These are phyloP conservation scores for Thraustochytrium sp. DNA, from an alignment of 352 stramenopile species.

Conservation along the genomic window DNA sequence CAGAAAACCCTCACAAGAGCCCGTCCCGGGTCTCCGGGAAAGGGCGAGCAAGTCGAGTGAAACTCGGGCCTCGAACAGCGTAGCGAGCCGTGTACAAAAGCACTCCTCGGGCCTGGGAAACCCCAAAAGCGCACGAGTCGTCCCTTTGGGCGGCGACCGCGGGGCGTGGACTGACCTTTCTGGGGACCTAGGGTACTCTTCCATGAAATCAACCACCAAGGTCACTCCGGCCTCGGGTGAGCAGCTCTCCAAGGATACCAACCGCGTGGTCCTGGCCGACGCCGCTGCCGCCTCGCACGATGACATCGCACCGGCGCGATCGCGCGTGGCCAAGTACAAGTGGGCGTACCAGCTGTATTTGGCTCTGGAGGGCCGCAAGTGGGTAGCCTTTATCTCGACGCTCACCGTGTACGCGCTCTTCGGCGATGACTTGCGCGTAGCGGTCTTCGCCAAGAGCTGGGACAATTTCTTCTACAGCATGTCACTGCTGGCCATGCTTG, in stretches of 20 bases:
- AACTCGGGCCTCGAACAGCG: too few species aligned
- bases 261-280: background rate
- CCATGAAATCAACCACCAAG: background rate
- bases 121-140: background rate
- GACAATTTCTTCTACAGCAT: conserved; percentile 76
- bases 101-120: background rate
- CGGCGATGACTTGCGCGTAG: conserved; percentile 77
- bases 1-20: too few species aligned
- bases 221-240: background rate
- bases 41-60: too few species aligned
- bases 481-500: conserved; percentile 66
- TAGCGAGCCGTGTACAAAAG: too few species aligned
- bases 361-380: background rate
- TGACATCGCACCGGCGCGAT: background rate
- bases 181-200: background rate
- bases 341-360: background rate
- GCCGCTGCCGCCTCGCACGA: background rate
- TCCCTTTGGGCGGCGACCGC: background rate
- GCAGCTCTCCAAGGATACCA: background rate
- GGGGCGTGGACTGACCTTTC: background rate
- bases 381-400: conserved; percentile 73
- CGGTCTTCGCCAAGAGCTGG: conserved; percentile 60
- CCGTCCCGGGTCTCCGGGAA: too few species aligned
- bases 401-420: conserved; percentile 86
- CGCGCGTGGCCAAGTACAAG: background rate